Conservation (phyloP, 345 rosid genomes). For the Brassica nigra region DNA sequence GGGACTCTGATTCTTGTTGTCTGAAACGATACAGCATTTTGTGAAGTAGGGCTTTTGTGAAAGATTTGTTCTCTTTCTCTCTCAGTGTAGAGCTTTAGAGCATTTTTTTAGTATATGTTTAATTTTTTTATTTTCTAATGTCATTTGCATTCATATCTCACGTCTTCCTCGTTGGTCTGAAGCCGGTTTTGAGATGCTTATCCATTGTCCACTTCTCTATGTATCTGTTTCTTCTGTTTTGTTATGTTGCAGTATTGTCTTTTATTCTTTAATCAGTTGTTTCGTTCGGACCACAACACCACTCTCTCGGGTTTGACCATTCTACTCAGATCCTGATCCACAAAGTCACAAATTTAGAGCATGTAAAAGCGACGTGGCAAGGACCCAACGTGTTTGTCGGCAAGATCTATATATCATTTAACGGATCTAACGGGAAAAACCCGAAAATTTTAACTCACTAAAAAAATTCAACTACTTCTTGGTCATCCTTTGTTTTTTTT, state of each 20-base stretch:
- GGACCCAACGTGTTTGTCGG: slow-evolving; percentile 27
- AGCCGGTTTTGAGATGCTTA: background rate
- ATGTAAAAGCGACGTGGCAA: slow-evolving; percentile 14
- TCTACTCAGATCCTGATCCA: slow-evolving; percentile 13
- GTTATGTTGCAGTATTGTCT: background rate
- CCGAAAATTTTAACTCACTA: background rate
- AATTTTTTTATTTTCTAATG: slow-evolving; percentile 1
- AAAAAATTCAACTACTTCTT: slow-evolving; percentile 31
- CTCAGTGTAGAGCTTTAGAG: slow-evolving; percentile 41
- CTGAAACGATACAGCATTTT: slow-evolving; percentile 23
- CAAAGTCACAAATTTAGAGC: background rate
- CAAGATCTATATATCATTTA: slow-evolving; percentile 26
- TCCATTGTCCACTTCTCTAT: background rate
- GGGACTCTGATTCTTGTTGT: slow-evolving; percentile 29
- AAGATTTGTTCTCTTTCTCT: slow-evolving; percentile 37
- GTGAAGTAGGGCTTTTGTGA: slow-evolving; percentile 41
- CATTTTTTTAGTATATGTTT: slow-evolving; percentile 25
- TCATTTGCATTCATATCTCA: slow-evolving; percentile 18
- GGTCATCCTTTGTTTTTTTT: slow-evolving; percentile 8
- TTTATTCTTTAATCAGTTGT: background rate
- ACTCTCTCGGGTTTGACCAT: slow-evolving; percentile 20
- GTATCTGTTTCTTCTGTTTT: background rate
- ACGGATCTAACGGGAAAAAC: slow-evolving; percentile 19
- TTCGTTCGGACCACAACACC: slow-evolving; percentile 27
- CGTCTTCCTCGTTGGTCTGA: slow-evolving; percentile 6